These are phyloP conservation scores for Fusarium scirpi DNA, from an alignment of 2,329 filamentous ascomycete genomes.

Conservation along the genomic window DNA sequence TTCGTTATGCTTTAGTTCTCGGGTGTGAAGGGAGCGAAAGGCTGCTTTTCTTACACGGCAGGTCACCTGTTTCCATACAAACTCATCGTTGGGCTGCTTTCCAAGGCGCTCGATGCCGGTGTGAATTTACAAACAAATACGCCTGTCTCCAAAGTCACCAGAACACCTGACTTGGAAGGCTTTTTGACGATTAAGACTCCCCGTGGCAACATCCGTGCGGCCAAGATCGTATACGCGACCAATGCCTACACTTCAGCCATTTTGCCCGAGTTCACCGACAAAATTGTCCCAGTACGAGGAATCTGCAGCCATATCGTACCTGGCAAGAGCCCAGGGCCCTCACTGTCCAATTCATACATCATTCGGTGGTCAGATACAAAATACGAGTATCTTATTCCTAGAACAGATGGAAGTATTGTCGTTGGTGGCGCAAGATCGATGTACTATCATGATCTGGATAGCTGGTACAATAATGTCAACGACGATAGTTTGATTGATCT, in stretches of 20 bases:
- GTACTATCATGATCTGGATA: slow-evolving; percentile 1
- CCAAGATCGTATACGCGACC: not conserved
- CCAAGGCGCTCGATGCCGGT: slow-evolving; percentile 2
- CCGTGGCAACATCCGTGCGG: not conserved
- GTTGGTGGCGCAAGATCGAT: not conserved
- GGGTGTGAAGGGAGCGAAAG: not conserved
- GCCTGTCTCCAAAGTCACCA: not conserved
- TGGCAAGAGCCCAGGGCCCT: not conserved
- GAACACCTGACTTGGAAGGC: not conserved
- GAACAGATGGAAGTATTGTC: not conserved
- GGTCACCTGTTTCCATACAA: slow-evolving; percentile 8
- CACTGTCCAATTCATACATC: not conserved
- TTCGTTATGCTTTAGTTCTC: not conserved
- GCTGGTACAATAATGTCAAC: slow-evolving; percentile 6
- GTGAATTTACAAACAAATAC: slow-evolving; percentile 4
- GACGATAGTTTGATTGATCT: not conserved
- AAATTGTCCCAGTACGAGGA: slow-evolving; percentile 1
- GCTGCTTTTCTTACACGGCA: not conserved
- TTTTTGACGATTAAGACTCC: not conserved
- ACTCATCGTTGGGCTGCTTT: not conserved
- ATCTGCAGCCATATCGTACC: slow-evolving; percentile 12
- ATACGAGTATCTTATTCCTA: slow-evolving; percentile 7
- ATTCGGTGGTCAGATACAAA: slow-evolving; percentile 16
- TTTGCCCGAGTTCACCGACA: not conserved
- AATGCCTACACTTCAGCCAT: slow-evolving; percentile 9